Base-by-base conservation (phyloP, 129 eudicot genomes). In the Lactuca saligna region DNA sequence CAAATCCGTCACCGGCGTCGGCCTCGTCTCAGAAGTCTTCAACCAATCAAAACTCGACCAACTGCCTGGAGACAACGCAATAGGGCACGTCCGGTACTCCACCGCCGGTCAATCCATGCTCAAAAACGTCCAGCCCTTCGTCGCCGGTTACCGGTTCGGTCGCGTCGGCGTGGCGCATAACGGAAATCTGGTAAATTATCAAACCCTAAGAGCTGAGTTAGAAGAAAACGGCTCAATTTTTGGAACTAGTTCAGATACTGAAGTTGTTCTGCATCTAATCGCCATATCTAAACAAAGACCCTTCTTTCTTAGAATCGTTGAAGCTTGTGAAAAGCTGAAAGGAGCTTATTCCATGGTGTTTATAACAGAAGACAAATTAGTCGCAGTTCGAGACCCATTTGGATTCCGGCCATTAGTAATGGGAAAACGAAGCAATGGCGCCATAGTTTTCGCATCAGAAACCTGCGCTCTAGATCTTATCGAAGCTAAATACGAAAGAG, bases 281-380 rank as follows among this genome's bases (percentile, higher is more conserved):
- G 98, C 96, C 0, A 88, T 80, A 0, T 78, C 86, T 3, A 92
- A 92, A 37, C 91, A 82, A 0, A 77, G 96, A 53, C 91, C 95
- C 0, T 88, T 92, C 31, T 81, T 86, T 48, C 17, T 82, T 57
- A 77, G 98, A 46, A 88, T 88, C 16, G 88, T 92, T 58, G 98
- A 92, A 33, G 98, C 98, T 54, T 92, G 98, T 75, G 95, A 85
- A 53, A 82, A 82, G 67, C 72, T 92, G 0, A 70, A 88, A 42
- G 98, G 98, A 1, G 98, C 98, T 65, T 92, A 92, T 75, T 88
- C 96, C 0, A 86, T 92, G 98, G 98, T 92, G 65, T 92, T 92
- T 42, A 54, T 84, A 38, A 88, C 96, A 0, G 96, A 88, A 61
- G 98, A 88, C 67, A 92, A 88, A 25, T 59, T 92, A 46, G 96